Evolutionary conservation across 2,329 filamentous ascomycete genomes (phyloP).

Genomic region (Pseudogymnoascus sp.): DNA sequence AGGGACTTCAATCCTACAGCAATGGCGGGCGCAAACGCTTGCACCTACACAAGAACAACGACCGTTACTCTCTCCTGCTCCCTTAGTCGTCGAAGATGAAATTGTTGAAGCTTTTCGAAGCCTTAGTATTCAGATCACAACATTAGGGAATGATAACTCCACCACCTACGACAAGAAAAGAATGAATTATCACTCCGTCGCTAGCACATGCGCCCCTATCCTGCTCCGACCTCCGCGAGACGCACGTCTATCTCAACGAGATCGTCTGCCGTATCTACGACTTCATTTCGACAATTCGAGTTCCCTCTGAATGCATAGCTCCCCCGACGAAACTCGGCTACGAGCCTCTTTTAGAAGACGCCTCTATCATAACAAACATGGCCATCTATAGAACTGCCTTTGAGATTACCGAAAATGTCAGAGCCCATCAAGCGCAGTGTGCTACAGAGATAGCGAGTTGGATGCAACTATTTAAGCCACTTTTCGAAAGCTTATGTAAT

Average conservation of each 20-base stretch:
- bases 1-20: slow-evolving; percentile 1
- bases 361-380: neutral
- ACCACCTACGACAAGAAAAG: slow-evolving; percentile 10
- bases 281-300: slow-evolving; percentile 15
- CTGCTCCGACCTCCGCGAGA: slow-evolving; percentile 15
- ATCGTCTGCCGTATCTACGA: slow-evolving; percentile 18
- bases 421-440: slow-evolving; percentile 16
- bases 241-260: slow-evolving; percentile 16
- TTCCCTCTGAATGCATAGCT: neutral
- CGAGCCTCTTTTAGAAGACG: neutral
- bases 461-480: slow-evolving; percentile 16
- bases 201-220: slow-evolving; percentile 14
- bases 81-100: slow-evolving; percentile 17
- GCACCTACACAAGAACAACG: neutral
- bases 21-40: neutral
- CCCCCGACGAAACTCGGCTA: neutral
- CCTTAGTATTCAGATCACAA: slow-evolving; percentile 17
- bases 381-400: neutral
- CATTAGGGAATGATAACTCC: neutral
- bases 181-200: neutral
- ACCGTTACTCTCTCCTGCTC: slow-evolving; percentile 5
- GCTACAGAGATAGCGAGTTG: slow-evolving; percentile 16
- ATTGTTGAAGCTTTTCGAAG: slow-evolving; percentile 19
- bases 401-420: slow-evolving; percentile 11
- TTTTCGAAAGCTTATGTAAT: slow-evolving; percentile 12